Base-by-base conservation (phyloP, 2,329 filamentous ascomycete species). In the Talaromyces sp. region DNA sequence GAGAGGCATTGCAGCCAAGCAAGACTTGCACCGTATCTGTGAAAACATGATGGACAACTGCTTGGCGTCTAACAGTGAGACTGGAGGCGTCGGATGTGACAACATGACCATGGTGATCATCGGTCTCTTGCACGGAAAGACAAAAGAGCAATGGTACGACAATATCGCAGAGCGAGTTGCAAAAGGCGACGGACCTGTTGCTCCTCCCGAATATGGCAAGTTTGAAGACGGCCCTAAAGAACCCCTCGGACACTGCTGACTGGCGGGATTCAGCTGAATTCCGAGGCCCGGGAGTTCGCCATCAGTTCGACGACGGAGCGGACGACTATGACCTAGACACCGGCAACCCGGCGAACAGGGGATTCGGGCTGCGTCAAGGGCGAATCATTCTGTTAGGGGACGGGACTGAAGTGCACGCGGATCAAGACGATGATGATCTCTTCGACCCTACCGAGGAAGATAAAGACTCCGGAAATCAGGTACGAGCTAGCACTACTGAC, bases 1-100 rank as follows among this genome's bases (percentile, higher is more conserved):
- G 75, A 89, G 95, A 73, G 95, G 95, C 60, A 96, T 99, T 75
- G 93, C 92, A 55, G 93, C 93, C 56, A 96, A 96, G 82, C 95
- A 99, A 79, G 90, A 96, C 55, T 85, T 99, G 56, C 87, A 93
- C 59, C 90, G 90, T 75, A 98, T 99, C 71, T 98, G 93, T 77
- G 95, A 99, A 80, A 99, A 99, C 81, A 96, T 99, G 91, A 99
- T 99, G 95, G 93, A 99, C 82, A 99, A 98, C 81, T 99, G 95
- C 75, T 83, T 99, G 66, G 93, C 95, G 46, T 96, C 93, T 63
- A 98, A 96, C 84, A 96, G 93, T 67, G 95, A 99, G 79, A 97
- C 93, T 32, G 95, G 95, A 59, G 95, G 95, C 65, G 93, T 99
- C 64, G 95, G 95, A 64, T 99, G 95, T 77, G 95, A 99, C 81